Percentiles rank a stretch among this genome's conserved stretches.
Conservation (phyloP, 2,329 filamentous ascomycete genomes). For the Cercospora sesami region DNA sequence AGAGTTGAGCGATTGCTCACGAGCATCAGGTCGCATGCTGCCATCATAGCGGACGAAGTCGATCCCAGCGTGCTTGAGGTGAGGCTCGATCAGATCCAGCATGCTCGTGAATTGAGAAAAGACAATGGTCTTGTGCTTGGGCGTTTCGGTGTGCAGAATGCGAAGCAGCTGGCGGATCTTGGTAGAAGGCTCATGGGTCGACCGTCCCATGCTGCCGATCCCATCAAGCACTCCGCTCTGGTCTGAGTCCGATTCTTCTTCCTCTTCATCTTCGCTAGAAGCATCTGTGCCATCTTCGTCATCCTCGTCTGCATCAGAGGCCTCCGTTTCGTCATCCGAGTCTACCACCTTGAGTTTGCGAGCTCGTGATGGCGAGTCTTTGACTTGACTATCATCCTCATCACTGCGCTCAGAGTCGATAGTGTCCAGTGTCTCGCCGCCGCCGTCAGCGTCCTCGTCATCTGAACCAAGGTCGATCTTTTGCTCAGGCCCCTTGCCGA, state of each 20-base stretch:
- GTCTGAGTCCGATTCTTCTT: slow-evolving; percentile 45
- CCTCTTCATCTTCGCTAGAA: slow-evolving; percentile 43
- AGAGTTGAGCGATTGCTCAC: slow-evolving; percentile 78
- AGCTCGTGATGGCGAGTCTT: slow-evolving; percentile 42
- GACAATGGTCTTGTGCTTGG: slow-evolving; percentile 92
- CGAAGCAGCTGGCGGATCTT: slow-evolving; percentile 86
- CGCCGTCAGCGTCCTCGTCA: slow-evolving; percentile 84
- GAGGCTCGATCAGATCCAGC: slow-evolving; percentile 93
- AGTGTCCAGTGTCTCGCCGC: slow-evolving; percentile 73
- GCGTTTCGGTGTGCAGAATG: slow-evolving; percentile 75
- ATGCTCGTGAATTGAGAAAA: slow-evolving; percentile 99
- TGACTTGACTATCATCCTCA: slow-evolving; percentile 50
- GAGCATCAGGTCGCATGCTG: slow-evolving; percentile 87
- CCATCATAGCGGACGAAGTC: slow-evolving; percentile 90
- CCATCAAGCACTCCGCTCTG: slow-evolving; percentile 37
- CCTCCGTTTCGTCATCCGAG: slow-evolving; percentile 41
- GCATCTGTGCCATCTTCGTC: slow-evolving; percentile 43
- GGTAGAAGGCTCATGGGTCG: slow-evolving; percentile 69
- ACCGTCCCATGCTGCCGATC: slow-evolving; percentile 27
- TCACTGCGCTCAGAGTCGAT: slow-evolving; percentile 67
- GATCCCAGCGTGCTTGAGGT: slow-evolving; percentile 72
- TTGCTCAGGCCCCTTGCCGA: slow-evolving; percentile 69
- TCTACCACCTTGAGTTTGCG: slow-evolving; percentile 22
- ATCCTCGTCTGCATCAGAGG: slow-evolving; percentile 58
- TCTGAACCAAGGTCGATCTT: slow-evolving; percentile 58